Base-by-base conservation (phyloP, 1,284 basidiomycete genomes). In the Ustilago hordei region DNA sequence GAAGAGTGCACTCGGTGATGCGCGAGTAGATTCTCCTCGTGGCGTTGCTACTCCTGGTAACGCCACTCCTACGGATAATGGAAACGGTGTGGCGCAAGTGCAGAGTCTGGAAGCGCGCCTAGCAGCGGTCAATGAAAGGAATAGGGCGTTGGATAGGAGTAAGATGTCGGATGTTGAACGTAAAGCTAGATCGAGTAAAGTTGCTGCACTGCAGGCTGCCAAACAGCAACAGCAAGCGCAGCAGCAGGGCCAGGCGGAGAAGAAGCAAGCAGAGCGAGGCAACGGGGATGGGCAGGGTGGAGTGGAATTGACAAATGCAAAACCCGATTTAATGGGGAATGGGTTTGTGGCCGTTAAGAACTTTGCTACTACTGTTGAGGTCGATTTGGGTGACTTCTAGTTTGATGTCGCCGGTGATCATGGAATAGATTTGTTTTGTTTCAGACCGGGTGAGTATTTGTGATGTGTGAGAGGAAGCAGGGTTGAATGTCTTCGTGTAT, bases 121-220 rank as follows among this genome's bases (percentile, higher is more conserved):
- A 36, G 90, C 92, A 19, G 91, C 88, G 84, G 92, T 97, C 69
- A 96, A 95, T 85, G 93, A 95, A 86, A 90, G 93, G 59, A 96
- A 98, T 85, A 90, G 93, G 48, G 90, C 90, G 77, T 91, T 91
- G 54, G 96, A 95, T 69, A 82, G 91, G 70, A 93, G 94, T 79
- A 89, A 90, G 1, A 91, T 95, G 69, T 89, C 92, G 56, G 91
- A 90, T 75, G 92, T 93, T 0, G 94, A 95, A 86, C 84, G 91
- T 1, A 82, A 81, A 54, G 82, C 92, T 69, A 87, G 90, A 8
- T 91, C 92, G 76, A 55, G 13, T 58, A 64, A 53, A 19, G 28
- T 39, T 55, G 54, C 38, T 31, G 53, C 54, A 9, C n/a, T 52
- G 4, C 47, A 43, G 64, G 52, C 56, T 4, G 55, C 15, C 13